These are phyloP conservation scores for Aegilops sharonensis DNA, from an alignment of 176 grass and related monocot genomes.

Conservation along the genomic window DNA sequence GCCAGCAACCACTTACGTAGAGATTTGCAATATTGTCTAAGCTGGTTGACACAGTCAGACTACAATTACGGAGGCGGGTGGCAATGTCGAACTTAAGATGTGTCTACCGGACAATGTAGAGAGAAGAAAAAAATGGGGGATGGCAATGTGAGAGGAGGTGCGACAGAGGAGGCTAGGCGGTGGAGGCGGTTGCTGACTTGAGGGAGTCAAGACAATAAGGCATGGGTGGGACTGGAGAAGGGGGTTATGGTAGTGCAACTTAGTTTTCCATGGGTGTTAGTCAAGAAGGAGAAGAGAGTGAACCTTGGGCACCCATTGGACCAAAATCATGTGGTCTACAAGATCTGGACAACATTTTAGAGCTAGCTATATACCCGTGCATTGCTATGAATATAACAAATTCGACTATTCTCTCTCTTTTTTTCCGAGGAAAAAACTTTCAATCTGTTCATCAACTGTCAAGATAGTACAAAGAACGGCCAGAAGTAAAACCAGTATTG, in stretches of 20 bases:
- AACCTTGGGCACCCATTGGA: background rate
- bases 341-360: background rate
- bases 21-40: background rate
- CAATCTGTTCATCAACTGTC: no score
- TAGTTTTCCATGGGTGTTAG: background rate
- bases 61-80: background rate
- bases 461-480: no score
- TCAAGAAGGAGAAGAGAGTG: background rate
- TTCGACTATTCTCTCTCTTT: no score
- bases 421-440: no score
- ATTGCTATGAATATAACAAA: no score
- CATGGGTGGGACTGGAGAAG: background rate
- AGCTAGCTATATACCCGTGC: background rate
- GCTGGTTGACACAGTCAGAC: no score
- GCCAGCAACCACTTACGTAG: background rate
- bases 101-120: background rate
- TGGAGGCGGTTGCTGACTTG: background rate
- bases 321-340: no score
- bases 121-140: no score
- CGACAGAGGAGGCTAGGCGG: background rate
- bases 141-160: background rate
- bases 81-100: no score
- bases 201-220: no score
- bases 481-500: background rate
- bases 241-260: background rate